Conservation (phyloP, 176 grass and related monocot genomes). For the Tillandsia leiboldiana region DNA sequence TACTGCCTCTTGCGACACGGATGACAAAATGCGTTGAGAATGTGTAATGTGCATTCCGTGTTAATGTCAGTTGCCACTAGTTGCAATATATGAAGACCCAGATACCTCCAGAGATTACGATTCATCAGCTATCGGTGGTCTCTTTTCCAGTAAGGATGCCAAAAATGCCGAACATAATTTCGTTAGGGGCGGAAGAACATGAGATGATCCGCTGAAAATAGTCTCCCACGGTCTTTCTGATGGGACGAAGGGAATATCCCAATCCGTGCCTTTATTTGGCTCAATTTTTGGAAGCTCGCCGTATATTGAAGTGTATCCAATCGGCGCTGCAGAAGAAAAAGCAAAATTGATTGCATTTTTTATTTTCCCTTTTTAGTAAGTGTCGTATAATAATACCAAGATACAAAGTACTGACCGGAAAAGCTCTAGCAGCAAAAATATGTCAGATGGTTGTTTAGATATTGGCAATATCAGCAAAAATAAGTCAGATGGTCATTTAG, state of each 20-base stretch:
- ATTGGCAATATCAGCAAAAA: no score
- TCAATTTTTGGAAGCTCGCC: constrained; percentile 55
- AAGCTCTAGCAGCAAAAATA: no score
- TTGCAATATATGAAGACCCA: neutral
- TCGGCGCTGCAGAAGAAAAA: constrained; percentile 36
- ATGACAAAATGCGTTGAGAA: no score
- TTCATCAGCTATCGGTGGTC: constrained; percentile 20
- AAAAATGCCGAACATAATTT: constrained; percentile 76
- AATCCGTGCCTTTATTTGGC: constrained; percentile 28
- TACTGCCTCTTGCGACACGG: no score
- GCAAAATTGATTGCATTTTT: constrained; percentile 2
- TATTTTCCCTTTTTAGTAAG: neutral
- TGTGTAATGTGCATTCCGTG: no score
- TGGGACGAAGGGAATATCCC: constrained; percentile 52
- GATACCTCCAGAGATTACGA: constrained; percentile 7
- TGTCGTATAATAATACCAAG: neutral
- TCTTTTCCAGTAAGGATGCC: constrained; percentile 68
- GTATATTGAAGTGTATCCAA: constrained; percentile 73
- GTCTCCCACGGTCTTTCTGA: constrained; percentile 91
- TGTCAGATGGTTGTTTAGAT: no score
- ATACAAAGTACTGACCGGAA: no score
- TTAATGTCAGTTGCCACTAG: neutral
- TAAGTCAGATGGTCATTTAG: no score
- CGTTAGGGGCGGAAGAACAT: constrained; percentile 64
- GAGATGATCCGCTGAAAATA: constrained; percentile 82